Evolutionary conservation across 2,329 filamentous ascomycete genomes (phyloP).

Genomic region (Fusarium anguioides): DNA sequence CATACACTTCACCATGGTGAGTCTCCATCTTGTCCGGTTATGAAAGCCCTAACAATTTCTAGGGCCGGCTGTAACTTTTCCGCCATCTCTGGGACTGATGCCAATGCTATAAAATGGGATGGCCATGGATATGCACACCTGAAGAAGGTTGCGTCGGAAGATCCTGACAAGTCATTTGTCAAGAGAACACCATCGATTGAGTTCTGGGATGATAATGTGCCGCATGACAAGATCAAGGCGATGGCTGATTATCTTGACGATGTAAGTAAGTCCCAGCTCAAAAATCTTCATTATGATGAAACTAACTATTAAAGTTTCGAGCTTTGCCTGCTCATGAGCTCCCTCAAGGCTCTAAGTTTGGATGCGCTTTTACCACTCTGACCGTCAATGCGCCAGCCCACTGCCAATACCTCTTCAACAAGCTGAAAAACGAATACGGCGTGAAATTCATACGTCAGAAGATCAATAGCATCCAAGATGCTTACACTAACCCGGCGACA

Average conservation of each 20-base stretch:
- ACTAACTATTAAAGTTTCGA: not conserved
- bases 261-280: not conserved
- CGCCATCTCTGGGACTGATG: conserved; percentile 7
- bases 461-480: not conserved
- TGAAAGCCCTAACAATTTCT: fast-evolving
- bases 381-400: conserved; percentile 4
- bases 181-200: not conserved
- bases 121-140: not conserved
- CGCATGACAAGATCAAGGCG: conserved; percentile 5
- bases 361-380: not conserved
- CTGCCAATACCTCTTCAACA: not conserved
- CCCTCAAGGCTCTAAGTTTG: not conserved
- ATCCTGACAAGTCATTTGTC: not conserved
- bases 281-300: not conserved
- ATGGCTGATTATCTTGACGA: conserved; percentile 4
- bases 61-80: conserved; percentile 13
- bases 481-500: fast-evolving
- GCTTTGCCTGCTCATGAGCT: not conserved
- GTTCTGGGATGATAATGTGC: conserved; percentile 6
- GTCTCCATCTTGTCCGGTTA: not conserved
- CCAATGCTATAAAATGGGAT: conserved; percentile 12
- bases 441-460: not conserved
- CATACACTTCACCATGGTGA: conserved; percentile 12
- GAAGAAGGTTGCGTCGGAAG: not conserved
- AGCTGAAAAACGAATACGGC: not conserved